Base-by-base conservation (phyloP, 768 basidiomycete species). In the Boletus edulis region DNA sequence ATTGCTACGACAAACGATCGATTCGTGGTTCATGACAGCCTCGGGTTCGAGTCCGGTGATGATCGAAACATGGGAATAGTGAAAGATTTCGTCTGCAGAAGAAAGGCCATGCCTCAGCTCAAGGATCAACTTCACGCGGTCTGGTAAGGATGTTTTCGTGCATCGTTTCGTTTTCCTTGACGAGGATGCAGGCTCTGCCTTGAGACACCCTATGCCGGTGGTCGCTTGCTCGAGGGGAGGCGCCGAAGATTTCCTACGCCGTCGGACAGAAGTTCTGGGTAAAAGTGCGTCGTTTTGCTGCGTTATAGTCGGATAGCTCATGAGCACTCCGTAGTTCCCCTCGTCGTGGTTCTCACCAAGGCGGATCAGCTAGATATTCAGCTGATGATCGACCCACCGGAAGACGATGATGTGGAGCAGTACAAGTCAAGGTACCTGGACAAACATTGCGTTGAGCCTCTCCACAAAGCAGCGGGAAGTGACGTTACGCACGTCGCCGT, bases 311-410 rank as follows among this genome's bases (percentile, higher is more conserved):
- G 32, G 3, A 17, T 27, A 4, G 15, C 41, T 61, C 35, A 57
- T 31, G 6, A 3, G 20, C 9, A 8, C 32, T 34, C 8, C 10
- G 3, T 9, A 62, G 42, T 58, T 13, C 60, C 56, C 4, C 51
- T 62, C 13, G 56, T 62, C 1, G 49, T 59, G 27, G 60, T 62
- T 0, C 61, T 62, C 38, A 62, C 60, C 3, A 62, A 62, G 47
- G 37, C 46, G 9, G 60, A 62, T 29, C 22, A 58, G 11, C 46
- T 62, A 4, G 45, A 48, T n/a, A 14, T 0, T 1, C 56, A 47
- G 6, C n/a, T 62, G 18, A 37, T 49, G 12, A 6, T 59, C 15
- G 42, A 58, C n/a, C 20, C n/a, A 24, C 34, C 51, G 2, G n/a
- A 3, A 11, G 8, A 35, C 39, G 46, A 53, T 45, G 22, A 17